phyloP scores from a whole-genome alignment of 108 stramenopile genomes.

The Nannochloropsis gaditana region DNA sequence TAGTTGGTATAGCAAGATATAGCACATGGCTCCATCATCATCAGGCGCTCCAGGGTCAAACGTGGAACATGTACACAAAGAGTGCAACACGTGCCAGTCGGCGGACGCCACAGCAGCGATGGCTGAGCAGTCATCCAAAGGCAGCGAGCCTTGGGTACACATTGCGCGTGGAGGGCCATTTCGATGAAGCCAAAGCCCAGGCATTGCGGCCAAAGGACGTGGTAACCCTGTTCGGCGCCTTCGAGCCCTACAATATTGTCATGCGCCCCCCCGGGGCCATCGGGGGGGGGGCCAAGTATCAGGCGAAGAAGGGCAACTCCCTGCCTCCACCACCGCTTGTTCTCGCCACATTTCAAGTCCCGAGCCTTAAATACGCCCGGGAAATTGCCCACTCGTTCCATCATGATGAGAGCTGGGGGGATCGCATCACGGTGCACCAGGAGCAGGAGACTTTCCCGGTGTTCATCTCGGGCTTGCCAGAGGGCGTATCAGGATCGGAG shows the following conservation, averaged over 20 bases:
- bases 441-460: constrained; percentile 8
- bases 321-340: background rate
- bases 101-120: background rate
- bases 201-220: constrained; percentile 12
- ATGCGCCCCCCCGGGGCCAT: background rate
- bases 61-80: too few species aligned
- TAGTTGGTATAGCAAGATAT: background rate
- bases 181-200: background rate
- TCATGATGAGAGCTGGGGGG: background rate
- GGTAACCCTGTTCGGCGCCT: background rate
- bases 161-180: background rate
- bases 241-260: background rate
- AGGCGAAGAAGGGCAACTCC: constrained; percentile 19
- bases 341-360: background rate
- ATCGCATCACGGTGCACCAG: background rate
- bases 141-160: background rate
- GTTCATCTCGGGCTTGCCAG: background rate
- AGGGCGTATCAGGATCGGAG: background rate
- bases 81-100: background rate
- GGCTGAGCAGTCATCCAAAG: background rate
- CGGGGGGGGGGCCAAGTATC: background rate
- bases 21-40: constrained; percentile 17
- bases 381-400: background rate
- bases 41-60: background rate
- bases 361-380: background rate